These are phyloP conservation scores for Zygnema cylindricum DNA, from an alignment of 139 green algal species.

Conservation along the genomic window DNA sequence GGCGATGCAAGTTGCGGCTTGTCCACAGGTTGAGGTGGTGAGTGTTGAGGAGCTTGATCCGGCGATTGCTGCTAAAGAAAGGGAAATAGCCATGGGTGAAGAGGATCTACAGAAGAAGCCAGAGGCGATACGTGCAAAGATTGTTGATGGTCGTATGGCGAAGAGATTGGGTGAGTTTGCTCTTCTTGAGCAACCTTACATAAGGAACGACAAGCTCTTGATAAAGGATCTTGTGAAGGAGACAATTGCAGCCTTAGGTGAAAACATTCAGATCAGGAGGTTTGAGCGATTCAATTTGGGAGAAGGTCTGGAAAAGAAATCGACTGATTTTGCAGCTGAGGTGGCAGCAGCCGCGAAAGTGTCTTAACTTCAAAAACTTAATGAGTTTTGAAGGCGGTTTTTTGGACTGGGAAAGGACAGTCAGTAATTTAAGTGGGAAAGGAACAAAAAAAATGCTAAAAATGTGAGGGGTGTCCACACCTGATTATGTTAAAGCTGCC, in stretches of 20 bases:
- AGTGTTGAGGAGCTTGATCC: conserved; percentile 78
- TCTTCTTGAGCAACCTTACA: conserved; percentile 89
- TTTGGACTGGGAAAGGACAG: neutral
- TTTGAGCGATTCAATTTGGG: conserved; percentile 90
- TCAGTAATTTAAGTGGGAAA: neutral
- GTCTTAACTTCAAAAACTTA: neutral
- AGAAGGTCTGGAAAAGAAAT: conserved; percentile 97
- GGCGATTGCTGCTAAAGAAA: conserved; percentile 82
- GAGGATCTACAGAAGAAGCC: conserved; percentile 95
- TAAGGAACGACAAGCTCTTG: conserved; percentile 90
- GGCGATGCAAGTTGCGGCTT: conserved; percentile 66
- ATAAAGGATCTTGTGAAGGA: conserved; percentile 93
- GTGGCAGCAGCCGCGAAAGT: conserved; percentile 75
- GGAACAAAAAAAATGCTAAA: neutral
- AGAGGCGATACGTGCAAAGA: conserved; percentile 92
- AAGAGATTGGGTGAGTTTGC: conserved; percentile 89
- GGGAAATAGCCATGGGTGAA: conserved; percentile 91
- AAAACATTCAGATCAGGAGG: conserved; percentile 75
- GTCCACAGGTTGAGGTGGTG: conserved; percentile 69
- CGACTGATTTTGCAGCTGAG: conserved; percentile 89
- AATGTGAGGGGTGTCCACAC: too few species aligned
- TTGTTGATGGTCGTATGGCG: conserved; percentile 90
- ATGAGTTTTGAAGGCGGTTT: neutral
- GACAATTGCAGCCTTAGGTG: conserved; percentile 84
- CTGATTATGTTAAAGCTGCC: neutral